Conservation (phyloP, 345 rosid species). For the Angophora floribunda region DNA sequence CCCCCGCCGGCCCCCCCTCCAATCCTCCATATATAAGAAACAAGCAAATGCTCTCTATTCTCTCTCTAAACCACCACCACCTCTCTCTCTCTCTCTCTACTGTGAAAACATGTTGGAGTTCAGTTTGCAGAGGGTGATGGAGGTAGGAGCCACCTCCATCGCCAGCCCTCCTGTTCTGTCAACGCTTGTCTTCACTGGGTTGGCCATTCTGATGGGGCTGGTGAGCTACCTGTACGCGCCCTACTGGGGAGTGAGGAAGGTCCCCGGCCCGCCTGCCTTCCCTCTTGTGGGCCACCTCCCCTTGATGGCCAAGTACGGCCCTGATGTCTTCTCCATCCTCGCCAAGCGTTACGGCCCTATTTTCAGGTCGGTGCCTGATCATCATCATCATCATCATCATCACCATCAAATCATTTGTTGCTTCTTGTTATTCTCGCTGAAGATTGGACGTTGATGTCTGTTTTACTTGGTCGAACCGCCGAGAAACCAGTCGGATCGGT, state of each 20-base stretch:
- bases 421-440: not conserved
- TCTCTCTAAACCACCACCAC: not conserved
- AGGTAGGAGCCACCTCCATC: not conserved
- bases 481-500: not conserved
- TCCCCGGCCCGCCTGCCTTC: conserved; percentile 45
- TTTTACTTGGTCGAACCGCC: not conserved
- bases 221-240: conserved; percentile 25
- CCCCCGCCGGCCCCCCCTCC: no score
- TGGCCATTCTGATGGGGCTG: conserved; percentile 67
- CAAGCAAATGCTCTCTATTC: not conserved
- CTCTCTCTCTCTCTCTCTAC: not conserved
- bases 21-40: not conserved
- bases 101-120: not conserved
- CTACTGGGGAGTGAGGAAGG: conserved; percentile 35
- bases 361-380: conserved; percentile 46
- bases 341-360: conserved; percentile 79
- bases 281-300: conserved; percentile 84
- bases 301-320: conserved; percentile 84
- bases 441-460: conserved; percentile 10
- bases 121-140: not conserved
- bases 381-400: no score
- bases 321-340: conserved; percentile 73
- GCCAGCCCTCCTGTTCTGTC: not conserved
- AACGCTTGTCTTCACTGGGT: conserved; percentile 23
- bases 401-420: not conserved